Evolutionary conservation across 1,139 yeast genomes (phyloP).

Genomic region (Debaryomycetaceae sp.): DNA sequence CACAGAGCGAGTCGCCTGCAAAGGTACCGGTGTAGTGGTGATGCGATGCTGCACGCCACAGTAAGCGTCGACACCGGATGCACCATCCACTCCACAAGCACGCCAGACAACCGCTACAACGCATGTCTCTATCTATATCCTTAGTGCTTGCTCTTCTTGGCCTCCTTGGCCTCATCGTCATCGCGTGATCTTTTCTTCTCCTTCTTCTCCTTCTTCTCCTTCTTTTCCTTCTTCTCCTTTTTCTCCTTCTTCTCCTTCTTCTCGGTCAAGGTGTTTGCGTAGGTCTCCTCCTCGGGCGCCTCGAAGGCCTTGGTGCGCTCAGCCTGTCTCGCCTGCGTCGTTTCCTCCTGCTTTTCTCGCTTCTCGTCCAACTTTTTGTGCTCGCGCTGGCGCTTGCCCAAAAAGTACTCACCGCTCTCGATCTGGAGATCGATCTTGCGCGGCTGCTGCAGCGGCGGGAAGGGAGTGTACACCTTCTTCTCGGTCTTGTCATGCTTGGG

Average conservation of each 20-base stretch:
- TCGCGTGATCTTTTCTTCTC: conserved; percentile 11
- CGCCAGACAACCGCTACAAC: background rate
- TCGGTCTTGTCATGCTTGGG: conserved; percentile 58
- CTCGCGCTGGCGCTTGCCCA: conserved; percentile 80
- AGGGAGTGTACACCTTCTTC: conserved; percentile 93
- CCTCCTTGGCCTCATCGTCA: conserved; percentile 16
- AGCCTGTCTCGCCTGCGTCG: conserved; percentile 57
- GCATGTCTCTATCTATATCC: conserved; percentile 9
- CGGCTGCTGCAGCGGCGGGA: conserved; percentile 98
- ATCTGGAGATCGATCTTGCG: conserved; percentile 96
- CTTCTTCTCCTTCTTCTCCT: conserved; percentile 21
- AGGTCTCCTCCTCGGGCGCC: conserved; percentile 77
- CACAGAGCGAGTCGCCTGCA: too few species aligned
- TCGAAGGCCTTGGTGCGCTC: conserved; percentile 76
- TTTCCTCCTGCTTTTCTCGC: conserved; percentile 72
- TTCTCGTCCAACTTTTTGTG: conserved; percentile 69
- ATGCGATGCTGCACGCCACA: too few species aligned
- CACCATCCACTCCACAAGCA: too few species aligned
- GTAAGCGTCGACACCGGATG: too few species aligned
- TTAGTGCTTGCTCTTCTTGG: conserved; percentile 18
- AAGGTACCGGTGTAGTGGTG: too few species aligned
- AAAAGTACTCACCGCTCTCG: conserved; percentile 97
- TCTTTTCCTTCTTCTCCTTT: conserved; percentile 17
- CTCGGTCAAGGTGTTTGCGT: conserved; percentile 28
- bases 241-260: conserved; percentile 22